A percentile compares a stretch with the other conserved stretches of the same genome.
phyloP scores from a whole-genome alignment of 2,329 filamentous ascomycete genomes.

The Fusarium kyushuense region DNA sequence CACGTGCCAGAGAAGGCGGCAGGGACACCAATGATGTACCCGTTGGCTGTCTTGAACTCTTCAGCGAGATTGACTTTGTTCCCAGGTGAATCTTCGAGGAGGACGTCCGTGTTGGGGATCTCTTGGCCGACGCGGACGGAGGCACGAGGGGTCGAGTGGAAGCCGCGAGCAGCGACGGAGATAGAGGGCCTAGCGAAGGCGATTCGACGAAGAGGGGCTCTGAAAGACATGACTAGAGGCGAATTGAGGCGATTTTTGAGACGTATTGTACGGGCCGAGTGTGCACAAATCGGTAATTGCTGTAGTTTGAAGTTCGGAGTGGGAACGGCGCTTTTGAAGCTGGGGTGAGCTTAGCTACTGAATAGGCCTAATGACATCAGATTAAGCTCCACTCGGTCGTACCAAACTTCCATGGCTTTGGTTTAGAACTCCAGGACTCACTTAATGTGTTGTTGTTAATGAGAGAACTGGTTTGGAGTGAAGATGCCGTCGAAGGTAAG shows the following conservation, averaged over 20 bases:
- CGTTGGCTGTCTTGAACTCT: conserved; percentile 78
- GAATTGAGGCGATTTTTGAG: conserved; percentile 3
- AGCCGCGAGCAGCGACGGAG: conserved; percentile 55
- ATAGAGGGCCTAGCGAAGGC: conserved; percentile 48
- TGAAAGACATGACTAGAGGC: conserved; percentile 53
- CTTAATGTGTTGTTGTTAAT: neutral
- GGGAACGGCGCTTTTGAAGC: conserved; percentile 27
- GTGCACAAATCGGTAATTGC: conserved; percentile 30
- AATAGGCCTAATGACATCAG: conserved; percentile 44
- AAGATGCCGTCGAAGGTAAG: too few species aligned
- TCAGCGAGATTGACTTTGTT: conserved; percentile 90
- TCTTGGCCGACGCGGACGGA: conserved; percentile 82
- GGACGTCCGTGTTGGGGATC: conserved; percentile 80
- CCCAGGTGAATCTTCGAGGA: conserved; percentile 87
- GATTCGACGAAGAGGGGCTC: conserved; percentile 51
- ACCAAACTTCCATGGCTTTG: too few species aligned
- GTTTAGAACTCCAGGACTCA: neutral
- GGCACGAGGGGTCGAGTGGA: conserved; percentile 73
- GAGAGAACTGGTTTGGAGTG: neutral
- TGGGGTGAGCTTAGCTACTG: conserved; percentile 6
- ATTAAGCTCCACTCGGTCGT: conserved; percentile 30
- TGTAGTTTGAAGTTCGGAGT: neutral
- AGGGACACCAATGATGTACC: conserved; percentile 86
- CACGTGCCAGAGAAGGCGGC: conserved; percentile 76
- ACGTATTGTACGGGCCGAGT: conserved; percentile 10